Evolutionary conservation across 2,329 filamentous ascomycete species (phyloP), one percentile per base, ranked within the genome.

Genomic region (Xylaria sp.): DNA sequence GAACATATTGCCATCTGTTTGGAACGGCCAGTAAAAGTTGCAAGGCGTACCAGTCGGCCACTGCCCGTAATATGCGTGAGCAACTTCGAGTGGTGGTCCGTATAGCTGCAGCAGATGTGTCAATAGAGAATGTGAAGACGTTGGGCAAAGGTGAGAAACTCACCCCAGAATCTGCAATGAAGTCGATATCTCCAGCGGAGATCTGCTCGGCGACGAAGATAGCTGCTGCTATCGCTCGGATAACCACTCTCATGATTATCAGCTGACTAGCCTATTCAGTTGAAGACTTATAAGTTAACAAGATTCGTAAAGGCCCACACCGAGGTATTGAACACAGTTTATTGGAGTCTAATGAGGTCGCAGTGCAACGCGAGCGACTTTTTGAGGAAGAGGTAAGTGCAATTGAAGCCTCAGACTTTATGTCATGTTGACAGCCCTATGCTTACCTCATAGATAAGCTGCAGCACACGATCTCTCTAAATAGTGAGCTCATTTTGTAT

Each of bases 51-150:
- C 80, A 76, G 68, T 66, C 74, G 75, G 80, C 77, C 78, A 84
- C 68, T 84, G 76, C 66, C 83, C 80, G 56, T 82, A 78, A 65
- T 83, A 85, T 9, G 83, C 71, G 71, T 85, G 82, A 0, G 80
- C 77, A 28, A 82, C 63, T 62, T 85, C 82, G 6, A 83, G 72
- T 14, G 75, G 63, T 12, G 81, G 80, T 1, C 82, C 82, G 40
- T 65, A 65, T 23, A 69, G 64, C 67, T 69, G 28, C 17, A 2
- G 17, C 4, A 28, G 9, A 28, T 5, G 2, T 15, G 37, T 12
- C 42, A 14, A 56, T 8, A 59, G 42, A 37, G 40, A 21, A 40
- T 14, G 6, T 8, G 21, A 15, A 23, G 4, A 31, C 2, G 50
- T n/a, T 3, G 2, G 1, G 7, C 9, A 8, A n/a, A 19, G 8